A percentile compares a stretch with the other conserved stretches of the same genome.
Evolutionary conservation across 768 basidiomycete genomes (phyloP).

Genomic region (Boletus reticuloceps): DNA sequence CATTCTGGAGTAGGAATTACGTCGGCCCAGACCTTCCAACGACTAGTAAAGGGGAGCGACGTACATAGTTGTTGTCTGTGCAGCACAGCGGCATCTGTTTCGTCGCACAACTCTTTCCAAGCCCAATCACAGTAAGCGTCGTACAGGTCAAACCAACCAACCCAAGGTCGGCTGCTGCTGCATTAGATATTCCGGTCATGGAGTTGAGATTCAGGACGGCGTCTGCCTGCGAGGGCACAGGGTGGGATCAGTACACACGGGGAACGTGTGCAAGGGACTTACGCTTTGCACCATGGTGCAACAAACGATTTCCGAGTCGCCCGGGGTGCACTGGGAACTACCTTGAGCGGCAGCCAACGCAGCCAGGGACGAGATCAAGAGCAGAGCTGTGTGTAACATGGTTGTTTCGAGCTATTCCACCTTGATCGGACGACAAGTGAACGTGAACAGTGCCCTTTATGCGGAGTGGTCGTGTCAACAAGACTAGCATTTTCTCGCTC

Average conservation of each 20-base stretch:
- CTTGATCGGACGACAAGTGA: background rate
- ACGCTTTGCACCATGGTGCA: conserved; percentile 8
- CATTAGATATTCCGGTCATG: conserved; percentile 6
- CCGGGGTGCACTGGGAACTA: conserved; percentile 3
- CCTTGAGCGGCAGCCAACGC: conserved; percentile 4
- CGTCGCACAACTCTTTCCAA: conserved; percentile 8
- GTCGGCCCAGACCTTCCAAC: background rate
- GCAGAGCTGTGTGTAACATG: conserved; percentile 1
- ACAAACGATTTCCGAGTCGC: conserved; percentile 8
- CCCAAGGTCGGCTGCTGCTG: conserved; percentile 10
- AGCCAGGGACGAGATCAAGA: conserved; percentile 5
- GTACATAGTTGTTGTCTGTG: conserved; percentile 12
- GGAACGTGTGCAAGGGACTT: background rate
- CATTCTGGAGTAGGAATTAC: background rate
- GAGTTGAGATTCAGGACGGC: conserved; percentile 1
- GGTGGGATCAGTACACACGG: background rate
- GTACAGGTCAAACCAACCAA: conserved; percentile 10
- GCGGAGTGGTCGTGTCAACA: too few relatives aligned
- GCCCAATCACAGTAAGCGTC: conserved; percentile 11
- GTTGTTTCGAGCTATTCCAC: background rate
- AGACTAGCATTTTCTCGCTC: too few relatives aligned
- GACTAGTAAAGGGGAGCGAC: background rate
- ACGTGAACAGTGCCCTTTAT: background rate
- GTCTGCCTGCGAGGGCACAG: background rate
- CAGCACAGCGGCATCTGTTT: conserved; percentile 13